A percentile compares a stretch with the other conserved stretches of the same genome.
These are phyloP conservation scores for Annulohypoxylon nitens DNA, from an alignment of 495 filamentous ascomycete species.

Conservation along the genomic window DNA sequence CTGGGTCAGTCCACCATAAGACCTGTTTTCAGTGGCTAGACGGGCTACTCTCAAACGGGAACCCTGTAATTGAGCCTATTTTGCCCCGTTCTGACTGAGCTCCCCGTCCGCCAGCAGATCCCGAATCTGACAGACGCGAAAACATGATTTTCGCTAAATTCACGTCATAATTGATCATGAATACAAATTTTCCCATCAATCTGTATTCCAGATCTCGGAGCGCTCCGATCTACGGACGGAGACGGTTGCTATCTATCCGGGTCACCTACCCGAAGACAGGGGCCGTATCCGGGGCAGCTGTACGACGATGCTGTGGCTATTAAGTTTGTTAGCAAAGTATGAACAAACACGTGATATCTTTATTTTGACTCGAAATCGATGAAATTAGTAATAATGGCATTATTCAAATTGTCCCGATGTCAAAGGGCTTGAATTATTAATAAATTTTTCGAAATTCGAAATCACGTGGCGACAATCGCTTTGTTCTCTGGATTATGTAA, in stretches of 20 bases:
- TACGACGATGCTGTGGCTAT: background rate
- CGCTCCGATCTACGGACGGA: background rate
- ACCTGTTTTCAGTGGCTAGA: background rate
- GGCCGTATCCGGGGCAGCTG: background rate
- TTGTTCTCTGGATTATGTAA: background rate
- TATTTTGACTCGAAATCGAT: background rate
- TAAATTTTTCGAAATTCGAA: background rate
- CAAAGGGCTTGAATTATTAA: background rate
- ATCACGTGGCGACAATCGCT: background rate
- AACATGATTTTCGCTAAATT: background rate
- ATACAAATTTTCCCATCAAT: background rate
- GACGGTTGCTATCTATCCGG: background rate
- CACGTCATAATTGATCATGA: background rate
- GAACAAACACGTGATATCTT: slow-evolving; percentile 3
- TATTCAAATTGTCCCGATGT: background rate
- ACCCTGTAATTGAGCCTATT: slow-evolving; percentile 13
- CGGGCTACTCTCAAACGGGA: background rate
- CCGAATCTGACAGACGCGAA: background rate
- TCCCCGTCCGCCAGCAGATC: background rate
- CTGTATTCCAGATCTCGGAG: background rate
- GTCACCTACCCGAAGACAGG: background rate
- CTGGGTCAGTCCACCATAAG: slow-evolving; percentile 5
- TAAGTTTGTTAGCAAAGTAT: background rate
- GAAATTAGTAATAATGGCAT: background rate
- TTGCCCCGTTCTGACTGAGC: slow-evolving; percentile 1